Evolutionary conservation across 768 basidiomycete genomes (phyloP).

Genomic region (Coprinopsis strossmayeri): DNA sequence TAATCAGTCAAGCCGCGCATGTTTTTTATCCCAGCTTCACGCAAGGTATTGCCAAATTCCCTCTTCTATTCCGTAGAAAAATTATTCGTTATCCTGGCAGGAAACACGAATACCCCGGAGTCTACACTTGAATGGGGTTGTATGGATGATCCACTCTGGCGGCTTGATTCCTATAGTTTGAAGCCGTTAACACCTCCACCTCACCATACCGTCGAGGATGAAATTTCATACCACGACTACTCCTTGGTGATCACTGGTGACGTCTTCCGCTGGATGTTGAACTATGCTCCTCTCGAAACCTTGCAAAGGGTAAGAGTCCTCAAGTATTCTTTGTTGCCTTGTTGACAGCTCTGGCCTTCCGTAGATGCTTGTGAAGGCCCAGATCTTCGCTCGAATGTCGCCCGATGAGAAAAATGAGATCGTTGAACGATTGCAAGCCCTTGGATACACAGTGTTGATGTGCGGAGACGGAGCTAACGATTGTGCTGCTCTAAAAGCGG

Average conservation of each 20-base stretch:
- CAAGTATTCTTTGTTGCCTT: slow-evolving; percentile 2
- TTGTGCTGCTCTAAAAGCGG: slow-evolving; percentile 96
- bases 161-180: slow-evolving; percentile 83
- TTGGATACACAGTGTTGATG: slow-evolving; percentile 97
- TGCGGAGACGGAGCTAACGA: slow-evolving; percentile 99
- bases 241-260: slow-evolving; percentile 91
- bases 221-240: slow-evolving; percentile 79
- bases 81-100: slow-evolving; percentile 34
- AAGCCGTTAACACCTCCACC: slow-evolving; percentile 69
- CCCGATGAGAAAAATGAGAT: slow-evolving; percentile 99
- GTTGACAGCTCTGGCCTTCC: neutral
- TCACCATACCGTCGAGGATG: slow-evolving; percentile 61
- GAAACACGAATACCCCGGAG: slow-evolving; percentile 41
- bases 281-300: slow-evolving; percentile 89
- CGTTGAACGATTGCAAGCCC: slow-evolving; percentile 84
- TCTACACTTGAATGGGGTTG: slow-evolving; percentile 85
- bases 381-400: slow-evolving; percentile 98
- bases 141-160: slow-evolving; percentile 82
- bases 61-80: too few species aligned
- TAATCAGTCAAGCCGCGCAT: slow-evolving; percentile 84
- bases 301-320: slow-evolving; percentile 68
- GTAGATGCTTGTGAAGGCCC: slow-evolving; percentile 95
- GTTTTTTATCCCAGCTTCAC: slow-evolving; percentile 82
- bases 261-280: slow-evolving; percentile 97
- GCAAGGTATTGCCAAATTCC: too few species aligned